These are phyloP conservation scores for Skeletonema menzelii DNA, from an alignment of 108 stramenopile species.

Conservation along the genomic window DNA sequence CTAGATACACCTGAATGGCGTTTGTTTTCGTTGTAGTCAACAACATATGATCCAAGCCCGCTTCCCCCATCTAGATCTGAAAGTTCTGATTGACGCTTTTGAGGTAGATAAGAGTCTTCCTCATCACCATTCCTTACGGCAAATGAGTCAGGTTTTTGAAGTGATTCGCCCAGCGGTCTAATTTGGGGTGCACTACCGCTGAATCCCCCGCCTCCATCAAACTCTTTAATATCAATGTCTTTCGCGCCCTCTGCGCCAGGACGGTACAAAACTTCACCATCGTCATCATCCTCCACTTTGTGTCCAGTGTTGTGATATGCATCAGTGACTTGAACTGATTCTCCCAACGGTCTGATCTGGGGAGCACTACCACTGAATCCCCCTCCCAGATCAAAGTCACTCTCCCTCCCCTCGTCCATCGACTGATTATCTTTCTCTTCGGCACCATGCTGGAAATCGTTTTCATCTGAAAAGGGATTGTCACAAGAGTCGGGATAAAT, in stretches of 20 bases:
- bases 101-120: neutral
- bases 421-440: neutral
- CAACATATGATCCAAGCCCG: neutral
- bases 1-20: neutral
- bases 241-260: neutral
- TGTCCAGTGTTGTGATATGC: neutral
- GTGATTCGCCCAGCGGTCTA: neutral
- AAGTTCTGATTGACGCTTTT: slow-evolving; percentile 1
- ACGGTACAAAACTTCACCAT: too few relatives aligned
- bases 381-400: neutral
- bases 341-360: neutral
- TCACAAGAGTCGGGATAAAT: neutral
- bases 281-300: too few relatives aligned
- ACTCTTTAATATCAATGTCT: neutral
- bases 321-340: neutral
- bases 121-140: neutral
- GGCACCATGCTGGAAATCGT: neutral
- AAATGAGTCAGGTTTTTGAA: neutral
- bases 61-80: neutral
- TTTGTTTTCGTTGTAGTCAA: neutral
- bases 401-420: neutral
- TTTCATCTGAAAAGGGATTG: slow-evolving; percentile 19
- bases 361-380: slow-evolving; percentile 3
- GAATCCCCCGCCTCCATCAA: neutral
- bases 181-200: neutral